Evolutionary conservation across 495 filamentous ascomycete genomes (phyloP), one percentile per base, ranked within the genome.

Genomic region (Cercophora sp.): DNA sequence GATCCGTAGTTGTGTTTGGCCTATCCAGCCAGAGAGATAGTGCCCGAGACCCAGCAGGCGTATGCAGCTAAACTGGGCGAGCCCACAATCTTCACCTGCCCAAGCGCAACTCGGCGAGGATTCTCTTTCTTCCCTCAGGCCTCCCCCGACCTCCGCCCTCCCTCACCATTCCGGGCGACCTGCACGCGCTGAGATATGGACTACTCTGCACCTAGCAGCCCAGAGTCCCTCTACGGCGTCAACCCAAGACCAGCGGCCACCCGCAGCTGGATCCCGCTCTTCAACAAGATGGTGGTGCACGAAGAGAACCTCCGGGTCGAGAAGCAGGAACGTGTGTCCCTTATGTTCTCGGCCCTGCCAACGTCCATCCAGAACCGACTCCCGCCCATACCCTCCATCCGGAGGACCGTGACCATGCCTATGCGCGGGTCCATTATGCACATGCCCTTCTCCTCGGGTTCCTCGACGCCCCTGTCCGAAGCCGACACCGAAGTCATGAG

Each of bases 271-370:
- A 48, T 31, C 25, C 11, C 6, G 16, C 15, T 32, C 2, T 15
- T 48, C 44, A 9, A n/a, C 11, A 44, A 44, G 26, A n/a, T n/a
- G n/a, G n/a, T n/a, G n/a, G n/a, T n/a, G n/a, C 44, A 48, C 15
- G 16, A 34, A 29, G 31, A 67, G 44, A 43, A 26, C 15, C 8
- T 20, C n/a, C 11, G 25, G 13, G 43, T 29, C 13, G 61, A 62
- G 58, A 56, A 61, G 40, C 61, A 64, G 27, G 55, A 56, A 35
- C 32, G 8, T 31, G 54, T 62, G 37, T 64, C 60, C 25, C 59
- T 63, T 27, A 55, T 68, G 32, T 60, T 63, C 41, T 60, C 61
- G 8, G 61, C 65, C 48, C 52, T 67, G 11, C 62, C 64, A 31
- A 52, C 60, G 5, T 61, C 59, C 18, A 49, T 69, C 15, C 60